A percentile compares a stretch with the other conserved stretches of the same genome.
Conservation (phyloP, 495 filamentous ascomycete species). For the Aspergillus leporis region DNA sequence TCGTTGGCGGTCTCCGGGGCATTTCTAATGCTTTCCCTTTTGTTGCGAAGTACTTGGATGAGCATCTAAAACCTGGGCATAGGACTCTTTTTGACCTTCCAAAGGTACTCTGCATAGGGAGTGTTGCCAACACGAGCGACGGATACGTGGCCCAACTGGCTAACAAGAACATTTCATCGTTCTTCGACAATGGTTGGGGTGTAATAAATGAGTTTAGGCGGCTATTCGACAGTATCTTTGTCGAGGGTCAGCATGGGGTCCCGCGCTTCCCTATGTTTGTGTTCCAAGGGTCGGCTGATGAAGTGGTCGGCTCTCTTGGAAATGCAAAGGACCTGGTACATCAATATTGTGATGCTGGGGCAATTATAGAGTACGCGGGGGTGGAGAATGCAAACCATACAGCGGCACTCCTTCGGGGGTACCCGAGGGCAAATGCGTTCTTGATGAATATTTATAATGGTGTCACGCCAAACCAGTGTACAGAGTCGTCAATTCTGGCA, state of each 20-base stretch:
- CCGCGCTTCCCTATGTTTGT: slow-evolving; percentile 48
- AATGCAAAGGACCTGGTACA: slow-evolving; percentile 40
- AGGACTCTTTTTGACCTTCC: neutral
- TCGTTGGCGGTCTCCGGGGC: slow-evolving; percentile 3
- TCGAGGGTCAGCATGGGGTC: slow-evolving; percentile 42
- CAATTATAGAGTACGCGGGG: neutral
- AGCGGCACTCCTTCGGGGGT: neutral
- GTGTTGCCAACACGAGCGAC: neutral
- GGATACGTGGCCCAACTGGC: neutral
- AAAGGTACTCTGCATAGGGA: neutral
- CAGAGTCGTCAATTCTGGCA: neutral
- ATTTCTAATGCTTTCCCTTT: slow-evolving; percentile 7
- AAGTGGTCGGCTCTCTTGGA: slow-evolving; percentile 29
- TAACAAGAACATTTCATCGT: neutral
- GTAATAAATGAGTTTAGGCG: neutral
- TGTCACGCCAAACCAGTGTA: neutral
- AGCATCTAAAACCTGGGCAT: neutral
- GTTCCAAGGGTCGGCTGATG: slow-evolving; percentile 48
- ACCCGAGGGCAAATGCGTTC: neutral
- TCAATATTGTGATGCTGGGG: slow-evolving; percentile 24
- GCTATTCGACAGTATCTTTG: slow-evolving; percentile 30
- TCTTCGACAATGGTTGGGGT: slow-evolving; percentile 7
- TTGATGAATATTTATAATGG: neutral
- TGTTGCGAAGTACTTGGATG: neutral
- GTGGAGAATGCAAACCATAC: neutral